These are phyloP conservation scores for Fagus crenata DNA, from an alignment of 306 rosid species.

Conservation along the genomic window DNA sequence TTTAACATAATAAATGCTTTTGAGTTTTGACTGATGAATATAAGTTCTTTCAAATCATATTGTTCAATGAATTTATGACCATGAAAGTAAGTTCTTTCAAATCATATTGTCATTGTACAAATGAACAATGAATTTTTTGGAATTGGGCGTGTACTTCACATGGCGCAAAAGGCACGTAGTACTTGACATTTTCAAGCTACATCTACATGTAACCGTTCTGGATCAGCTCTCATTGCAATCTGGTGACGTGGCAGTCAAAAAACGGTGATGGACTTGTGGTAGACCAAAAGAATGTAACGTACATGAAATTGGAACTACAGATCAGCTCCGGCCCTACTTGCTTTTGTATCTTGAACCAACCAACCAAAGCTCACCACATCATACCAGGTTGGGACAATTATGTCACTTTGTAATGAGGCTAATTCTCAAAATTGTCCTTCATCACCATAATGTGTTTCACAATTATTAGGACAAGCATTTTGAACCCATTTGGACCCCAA, in stretches of 20 bases:
- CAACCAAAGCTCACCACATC: constrained; percentile 42
- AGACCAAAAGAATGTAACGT: constrained; percentile 38
- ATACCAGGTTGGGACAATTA: constrained; percentile 21
- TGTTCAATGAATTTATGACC: no score
- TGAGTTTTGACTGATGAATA: no score
- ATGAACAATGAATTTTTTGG: no score
- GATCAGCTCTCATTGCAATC: no score
- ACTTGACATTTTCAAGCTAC: not conserved
- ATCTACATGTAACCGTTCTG: not conserved
- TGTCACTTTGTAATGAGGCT: not conserved
- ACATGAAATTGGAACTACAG: constrained; percentile 22
- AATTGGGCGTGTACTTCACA: not conserved
- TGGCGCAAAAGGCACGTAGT: not conserved
- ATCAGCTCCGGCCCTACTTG: constrained; percentile 34
- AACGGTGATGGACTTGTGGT: not conserved
- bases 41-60: no score
- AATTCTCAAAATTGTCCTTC: constrained; percentile 26
- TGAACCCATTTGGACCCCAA: not conserved
- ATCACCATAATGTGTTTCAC: not conserved
- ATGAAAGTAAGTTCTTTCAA: no score
- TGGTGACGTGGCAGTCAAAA: constrained; percentile 18
- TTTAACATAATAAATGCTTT: no score
- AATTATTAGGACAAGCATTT: not conserved
- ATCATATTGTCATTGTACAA: no score
- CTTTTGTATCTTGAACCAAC: constrained; percentile 27